Conservation (phyloP, 2,329 filamentous ascomycete genomes). For the Clonostachys solani region DNA sequence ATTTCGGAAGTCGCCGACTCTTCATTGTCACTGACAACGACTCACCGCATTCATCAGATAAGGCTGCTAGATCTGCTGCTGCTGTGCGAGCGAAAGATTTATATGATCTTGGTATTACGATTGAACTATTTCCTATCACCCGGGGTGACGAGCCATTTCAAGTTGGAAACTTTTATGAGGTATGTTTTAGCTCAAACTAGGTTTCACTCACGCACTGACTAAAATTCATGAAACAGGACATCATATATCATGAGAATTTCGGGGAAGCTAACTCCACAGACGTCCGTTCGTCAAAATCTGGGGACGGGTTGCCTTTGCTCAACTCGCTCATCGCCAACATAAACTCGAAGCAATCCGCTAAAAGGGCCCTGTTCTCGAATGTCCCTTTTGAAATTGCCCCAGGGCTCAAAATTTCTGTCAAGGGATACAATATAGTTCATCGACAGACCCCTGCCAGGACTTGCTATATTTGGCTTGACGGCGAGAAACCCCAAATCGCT, state of each 20-base stretch:
- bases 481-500: conserved; percentile 80
- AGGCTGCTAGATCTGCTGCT: conserved; percentile 68
- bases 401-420: conserved; percentile 80
- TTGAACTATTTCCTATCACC: conserved; percentile 90
- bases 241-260: conserved; percentile 76
- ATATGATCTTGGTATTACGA: conserved; percentile 86
- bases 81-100: conserved; percentile 89
- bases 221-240: conserved; percentile 53
- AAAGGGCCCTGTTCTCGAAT: conserved; percentile 80
- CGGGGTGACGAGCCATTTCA: conserved; percentile 69
- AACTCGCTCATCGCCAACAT: conserved; percentile 81
- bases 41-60: conserved; percentile 71
- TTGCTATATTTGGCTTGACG: conserved; percentile 83
- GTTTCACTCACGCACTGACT: too few relatives aligned
- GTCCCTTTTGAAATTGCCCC: conserved; percentile 87
- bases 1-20: conserved; percentile 87
- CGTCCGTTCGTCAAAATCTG: conserved; percentile 61
- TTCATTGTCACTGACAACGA: conserved; percentile 97
- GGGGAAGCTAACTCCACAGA: conserved; percentile 56
- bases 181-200: conserved; percentile 29
- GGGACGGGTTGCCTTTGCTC: conserved; percentile 74
- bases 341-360: conserved; percentile 83
- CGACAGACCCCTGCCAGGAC: conserved; percentile 76
- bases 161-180: conserved; percentile 84
- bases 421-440: conserved; percentile 87